Evolutionary conservation across 2,329 filamentous ascomycete species (phyloP), one percentile per base, ranked within the genome.

Genomic region (Pseudofabraea citricarpa): DNA sequence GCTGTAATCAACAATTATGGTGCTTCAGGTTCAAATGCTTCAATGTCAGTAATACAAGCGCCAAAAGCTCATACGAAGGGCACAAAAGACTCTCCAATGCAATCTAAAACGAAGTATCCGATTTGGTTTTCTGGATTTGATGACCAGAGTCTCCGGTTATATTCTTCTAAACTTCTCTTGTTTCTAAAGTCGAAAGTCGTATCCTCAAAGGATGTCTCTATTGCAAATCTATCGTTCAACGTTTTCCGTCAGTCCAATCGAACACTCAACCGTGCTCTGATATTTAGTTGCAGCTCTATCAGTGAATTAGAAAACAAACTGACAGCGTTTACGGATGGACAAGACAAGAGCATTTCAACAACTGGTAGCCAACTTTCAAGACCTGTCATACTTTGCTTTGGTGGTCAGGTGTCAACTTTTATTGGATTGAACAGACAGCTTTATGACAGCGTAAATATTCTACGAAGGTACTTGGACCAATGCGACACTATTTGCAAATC

Each of bases 371-470:
- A 37, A 19, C 39, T 20, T 38, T 12, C 43, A 44, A 2, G 41
- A 10, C 59, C 63, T 0, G 59, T 66, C 1, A 46, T 70, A 0
- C 42, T 70, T 0, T 62, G 60, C 42, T 69, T 68, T 32, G 43
- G 43, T 6, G 50, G 50, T 13, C 50, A 52, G 16, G 37, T 19
- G 12, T 27, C 16, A 4, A 19, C 24, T 3, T 20, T 8, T 33
- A 38, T 54, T 19, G 42, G 44, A 6, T 43, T 54, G 12, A 12
- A 15, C 32, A 5, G 18, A 36, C 12, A 36, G n/a, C n/a, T 36
- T 12, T 36, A 16, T 18, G 21, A 49, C 16, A 21, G 24, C 5
- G 32, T 33, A 3, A 10, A 24, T 15, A 10, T 42, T 2, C 38
- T 55, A 7, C 49, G 50, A 13, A 23, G 9, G 2, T 31, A 55